These are phyloP conservation scores for Plasmodium relictum DNA, from an alignment of 169 alveolate genomes.

Conservation along the genomic window DNA sequence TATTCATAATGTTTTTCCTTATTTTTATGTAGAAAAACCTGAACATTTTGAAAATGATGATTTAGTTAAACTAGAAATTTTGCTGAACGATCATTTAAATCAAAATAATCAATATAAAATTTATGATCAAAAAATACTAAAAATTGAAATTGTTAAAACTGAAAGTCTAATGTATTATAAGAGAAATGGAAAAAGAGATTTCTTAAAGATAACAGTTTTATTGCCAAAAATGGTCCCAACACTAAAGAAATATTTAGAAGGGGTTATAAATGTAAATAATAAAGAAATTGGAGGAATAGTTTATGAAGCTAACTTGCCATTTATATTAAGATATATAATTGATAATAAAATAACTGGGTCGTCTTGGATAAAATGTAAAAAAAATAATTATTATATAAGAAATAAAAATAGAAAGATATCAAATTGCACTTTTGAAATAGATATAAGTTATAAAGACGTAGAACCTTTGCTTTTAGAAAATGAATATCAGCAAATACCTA, in stretches of 20 bases:
- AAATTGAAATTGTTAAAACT: constrained; percentile 79
- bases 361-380: constrained; percentile 93
- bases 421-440: constrained; percentile 81
- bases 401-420: constrained; percentile 51
- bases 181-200: constrained; percentile 81
- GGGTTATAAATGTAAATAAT: constrained; percentile 79
- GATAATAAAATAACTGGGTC: constrained; percentile 96
- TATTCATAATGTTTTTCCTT: constrained; percentile 82
- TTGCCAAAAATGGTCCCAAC: constrained; percentile 90
- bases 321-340: constrained; percentile 96
- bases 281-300: constrained; percentile 79
- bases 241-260: constrained; percentile 87
- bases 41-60: constrained; percentile 76
- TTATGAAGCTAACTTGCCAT: constrained; percentile 97
- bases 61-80: constrained; percentile 66
- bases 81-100: constrained; percentile 79
- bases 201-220: constrained; percentile 87
- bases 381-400: constrained; percentile 71
- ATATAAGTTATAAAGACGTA: constrained; percentile 84
- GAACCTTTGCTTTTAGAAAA: constrained; percentile 81
- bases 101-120: constrained; percentile 80
- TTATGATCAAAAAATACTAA: constrained; percentile 80
- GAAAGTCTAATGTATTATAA: constrained; percentile 86
- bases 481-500: constrained; percentile 56
- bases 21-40: constrained; percentile 85